Conservation (phyloP, 73 alveolate genomes). For the Paraurostyla sp. region DNA sequence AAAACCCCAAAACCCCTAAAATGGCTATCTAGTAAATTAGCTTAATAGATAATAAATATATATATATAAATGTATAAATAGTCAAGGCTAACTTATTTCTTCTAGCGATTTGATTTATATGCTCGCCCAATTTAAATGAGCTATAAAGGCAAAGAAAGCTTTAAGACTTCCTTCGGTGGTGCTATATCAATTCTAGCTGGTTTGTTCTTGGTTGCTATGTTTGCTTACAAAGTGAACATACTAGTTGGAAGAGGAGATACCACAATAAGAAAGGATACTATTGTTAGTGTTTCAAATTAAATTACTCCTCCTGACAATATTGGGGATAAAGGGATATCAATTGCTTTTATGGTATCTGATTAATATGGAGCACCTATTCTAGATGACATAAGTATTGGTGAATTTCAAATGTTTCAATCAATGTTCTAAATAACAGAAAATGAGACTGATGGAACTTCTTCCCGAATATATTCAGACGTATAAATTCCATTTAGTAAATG, state of each 20-base stretch:
- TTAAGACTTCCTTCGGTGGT: conserved; percentile 7
- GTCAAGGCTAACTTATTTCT: too few species aligned
- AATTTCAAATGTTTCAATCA: neutral
- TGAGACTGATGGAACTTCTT: neutral
- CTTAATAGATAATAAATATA: too few species aligned
- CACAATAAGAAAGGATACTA: neutral
- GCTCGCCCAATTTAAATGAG: neutral
- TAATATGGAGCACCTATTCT: neutral
- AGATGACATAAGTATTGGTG: neutral
- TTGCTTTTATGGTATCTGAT: conserved; percentile 39
- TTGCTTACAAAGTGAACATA: neutral
- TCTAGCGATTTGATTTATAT: conserved; percentile 12
- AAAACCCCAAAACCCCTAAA: too few species aligned
- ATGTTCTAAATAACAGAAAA: neutral
- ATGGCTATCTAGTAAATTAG: too few species aligned
- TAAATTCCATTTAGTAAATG: conserved; percentile 6
- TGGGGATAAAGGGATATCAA: neutral
- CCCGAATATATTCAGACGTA: neutral
- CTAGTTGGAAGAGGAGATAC: neutral
- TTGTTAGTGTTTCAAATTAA: neutral
- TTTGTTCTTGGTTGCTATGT: neutral
- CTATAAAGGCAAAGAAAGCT: neutral
- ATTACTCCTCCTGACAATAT: neutral
- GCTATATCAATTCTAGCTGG: neutral
- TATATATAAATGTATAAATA: too few species aligned